phyloP scores from a whole-genome alignment of 306 rosid species.

The Cotoneaster glaucophyllus region DNA sequence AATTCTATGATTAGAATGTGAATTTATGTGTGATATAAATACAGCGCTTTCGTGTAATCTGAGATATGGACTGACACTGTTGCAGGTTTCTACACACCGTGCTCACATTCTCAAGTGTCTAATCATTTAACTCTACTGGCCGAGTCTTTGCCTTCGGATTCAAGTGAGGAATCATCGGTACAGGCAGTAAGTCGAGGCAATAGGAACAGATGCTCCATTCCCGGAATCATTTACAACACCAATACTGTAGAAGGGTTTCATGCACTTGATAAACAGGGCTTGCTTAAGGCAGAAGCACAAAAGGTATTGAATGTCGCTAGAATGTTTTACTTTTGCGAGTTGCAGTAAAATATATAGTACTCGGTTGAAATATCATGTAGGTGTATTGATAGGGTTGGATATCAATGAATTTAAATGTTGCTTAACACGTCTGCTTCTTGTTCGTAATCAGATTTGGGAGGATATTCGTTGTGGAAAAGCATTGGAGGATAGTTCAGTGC shows the following conservation, averaged over 20 bases:
- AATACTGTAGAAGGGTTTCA: conserved; percentile 75
- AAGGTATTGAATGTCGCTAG: conserved; percentile 34
- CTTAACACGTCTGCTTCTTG: conserved; percentile 10
- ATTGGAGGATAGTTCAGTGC: conserved; percentile 68
- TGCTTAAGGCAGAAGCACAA: conserved; percentile 63
- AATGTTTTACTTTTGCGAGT: neutral
- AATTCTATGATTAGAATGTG: neutral
- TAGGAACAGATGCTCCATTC: conserved; percentile 69
- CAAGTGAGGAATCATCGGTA: conserved; percentile 32
- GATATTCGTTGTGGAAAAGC: conserved; percentile 81
- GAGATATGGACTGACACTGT: conserved; percentile 8
- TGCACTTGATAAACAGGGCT: conserved; percentile 56
- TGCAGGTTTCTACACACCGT: conserved; percentile 88
- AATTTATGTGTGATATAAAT: neutral
- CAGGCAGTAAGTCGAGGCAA: conserved; percentile 48
- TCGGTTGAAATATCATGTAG: neutral
- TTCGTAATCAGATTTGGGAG: conserved; percentile 71
- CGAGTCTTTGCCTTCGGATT: conserved; percentile 78
- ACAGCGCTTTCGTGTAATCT: neutral
- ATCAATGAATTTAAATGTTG: conserved; percentile 2
- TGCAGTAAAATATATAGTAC: neutral
- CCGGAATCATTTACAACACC: conserved; percentile 74
- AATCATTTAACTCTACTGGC: conserved; percentile 67
- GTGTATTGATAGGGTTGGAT: neutral
- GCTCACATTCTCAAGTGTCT: conserved; percentile 79